A percentile compares a stretch with the other conserved stretches of the same genome.
These are phyloP conservation scores for Cryphonectria nitschkei DNA, from an alignment of 2,329 filamentous ascomycete species.

Conservation along the genomic window DNA sequence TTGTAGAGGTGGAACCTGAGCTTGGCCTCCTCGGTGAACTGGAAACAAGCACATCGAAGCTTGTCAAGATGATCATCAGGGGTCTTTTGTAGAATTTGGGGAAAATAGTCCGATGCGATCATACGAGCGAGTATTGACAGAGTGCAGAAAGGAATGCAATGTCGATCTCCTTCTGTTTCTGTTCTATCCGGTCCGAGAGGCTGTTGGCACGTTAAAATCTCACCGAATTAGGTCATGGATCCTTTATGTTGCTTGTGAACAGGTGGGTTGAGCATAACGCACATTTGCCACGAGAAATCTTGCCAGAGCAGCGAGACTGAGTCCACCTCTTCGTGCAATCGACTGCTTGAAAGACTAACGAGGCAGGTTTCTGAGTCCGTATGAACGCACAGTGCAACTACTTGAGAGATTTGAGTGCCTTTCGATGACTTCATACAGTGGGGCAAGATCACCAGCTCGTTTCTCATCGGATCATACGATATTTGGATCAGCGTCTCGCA, in stretches of 20 bases:
- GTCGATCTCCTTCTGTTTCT: not conserved
- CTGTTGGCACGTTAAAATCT: too few species aligned
- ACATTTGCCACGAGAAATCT: not conserved
- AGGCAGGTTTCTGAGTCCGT: not conserved
- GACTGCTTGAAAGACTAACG: not conserved
- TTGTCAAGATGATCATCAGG: not conserved
- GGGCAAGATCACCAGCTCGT: not conserved
- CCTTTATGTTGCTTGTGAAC: too few species aligned
- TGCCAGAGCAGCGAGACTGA: not conserved
- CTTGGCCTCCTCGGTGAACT: not conserved
- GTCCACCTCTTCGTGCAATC: not conserved
- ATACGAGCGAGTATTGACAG: not conserved
- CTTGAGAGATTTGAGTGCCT: not conserved
- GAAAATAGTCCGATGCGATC: not conserved
- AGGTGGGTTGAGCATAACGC: not conserved
- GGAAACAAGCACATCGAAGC: not conserved
- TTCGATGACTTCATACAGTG: slow-evolving; percentile 3
- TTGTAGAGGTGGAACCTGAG: not conserved
- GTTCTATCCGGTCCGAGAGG: not conserved
- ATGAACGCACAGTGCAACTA: not conserved
- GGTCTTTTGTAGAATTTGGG: not conserved
- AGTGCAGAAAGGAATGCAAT: not conserved
- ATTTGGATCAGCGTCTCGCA: not conserved
- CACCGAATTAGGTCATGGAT: not conserved
- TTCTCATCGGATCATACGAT: not conserved